Evolutionary conservation across 2,329 filamentous ascomycete species (phyloP), one percentile per base, ranked within the genome.

Genomic region (Aschersonia sp.): DNA sequence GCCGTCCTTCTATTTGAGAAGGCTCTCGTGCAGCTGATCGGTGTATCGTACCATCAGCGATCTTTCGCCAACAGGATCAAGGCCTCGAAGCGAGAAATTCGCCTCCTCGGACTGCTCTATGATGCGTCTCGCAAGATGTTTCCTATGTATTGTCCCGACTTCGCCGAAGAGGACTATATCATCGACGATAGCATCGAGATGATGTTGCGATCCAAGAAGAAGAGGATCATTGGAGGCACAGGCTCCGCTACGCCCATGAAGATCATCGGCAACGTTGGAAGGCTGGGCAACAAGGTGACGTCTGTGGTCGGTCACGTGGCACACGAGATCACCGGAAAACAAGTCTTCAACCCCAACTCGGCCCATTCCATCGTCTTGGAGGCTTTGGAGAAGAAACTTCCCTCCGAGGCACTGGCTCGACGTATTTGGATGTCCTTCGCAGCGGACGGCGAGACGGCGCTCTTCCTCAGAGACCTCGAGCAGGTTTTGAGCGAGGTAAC

Each of bases 341-440:
- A 95, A 58, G 84, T 96, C 29, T 94, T 97, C 69, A 95, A 96
- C 64, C 84, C 88, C 10, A 91, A 86, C 58, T 85, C 89, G 4
- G 82, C 89, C 1, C 89, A 96, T 62, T 92, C 88, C 0, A 80
- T 97, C 45, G 88, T 97, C 4, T 73, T 94, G 9, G 81, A 94
- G 61, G 92, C 91, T 6, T 73, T 97, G 32, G 89, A 96, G 65
- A 91, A 88, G 67, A 80, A 78, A 43, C 74, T 76, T 51, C 85
- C 88, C 5, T 87, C 89, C 0, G 89, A 97, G 62, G 92, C 92
- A n/a, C 70, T 97, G 50, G 89, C 87, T n/a, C 84, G 80, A 55
- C 84, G 92, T 58, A 83, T 97, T 52, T 97, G 92, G 92, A 94
- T 96, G 87, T 96, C 89, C 1, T 94, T 96, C 61, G 92, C 95